Base-by-base conservation (phyloP, 2,329 filamentous ascomycete species). In the Zarea fungicola region DNA sequence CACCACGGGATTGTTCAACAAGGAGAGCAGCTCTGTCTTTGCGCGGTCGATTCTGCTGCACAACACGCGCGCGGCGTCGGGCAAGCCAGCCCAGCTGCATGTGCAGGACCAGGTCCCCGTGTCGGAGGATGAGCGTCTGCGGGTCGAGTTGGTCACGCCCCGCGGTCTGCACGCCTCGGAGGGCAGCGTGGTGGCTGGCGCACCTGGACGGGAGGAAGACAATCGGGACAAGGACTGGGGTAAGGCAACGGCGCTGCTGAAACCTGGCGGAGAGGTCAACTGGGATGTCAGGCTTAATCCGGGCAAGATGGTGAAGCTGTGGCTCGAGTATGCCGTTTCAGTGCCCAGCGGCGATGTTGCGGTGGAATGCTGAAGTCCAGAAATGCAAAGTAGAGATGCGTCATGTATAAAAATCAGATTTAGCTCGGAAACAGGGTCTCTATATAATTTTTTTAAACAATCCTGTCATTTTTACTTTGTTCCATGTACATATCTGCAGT, bases 261-360 rank as follows among this genome's bases (percentile, higher is more conserved):
- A 74, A 61, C 80, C 80, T 64, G 68, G 64, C 5, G 81, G 81
- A 3, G 75, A 83, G 62, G 62, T 85, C 5, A 62, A 63, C 47
- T 85, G 81, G 80, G 72, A 77, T 45, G 72, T 85, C 10, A 69
- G 62, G 36, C 62, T 86, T 43, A 76, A 81, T 52, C 72, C 78
- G 1, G 80, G 81, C 22, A 73, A 74, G 56, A 72, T 75, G 4
- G 76, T 79, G 14, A 76, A 75, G 62, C 62, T 87, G 52, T 65
- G 66, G 21, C 59, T 87, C 51, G 80, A 83, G 65, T 87, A 86
- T 63, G 74, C 79, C 52, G 75, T 83, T 16, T 72, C 71, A 19
- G 68, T 79, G 55, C 83, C 83, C 1, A 63, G 63, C 14, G 74
- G 73, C 8, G 76, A 81, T 51, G 59, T 19, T 1, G 42, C 42